A percentile compares a stretch with the other conserved stretches of the same genome.
phyloP scores from a whole-genome alignment of 2,329 filamentous ascomycete species.

The Juglanconis juglandina region DNA sequence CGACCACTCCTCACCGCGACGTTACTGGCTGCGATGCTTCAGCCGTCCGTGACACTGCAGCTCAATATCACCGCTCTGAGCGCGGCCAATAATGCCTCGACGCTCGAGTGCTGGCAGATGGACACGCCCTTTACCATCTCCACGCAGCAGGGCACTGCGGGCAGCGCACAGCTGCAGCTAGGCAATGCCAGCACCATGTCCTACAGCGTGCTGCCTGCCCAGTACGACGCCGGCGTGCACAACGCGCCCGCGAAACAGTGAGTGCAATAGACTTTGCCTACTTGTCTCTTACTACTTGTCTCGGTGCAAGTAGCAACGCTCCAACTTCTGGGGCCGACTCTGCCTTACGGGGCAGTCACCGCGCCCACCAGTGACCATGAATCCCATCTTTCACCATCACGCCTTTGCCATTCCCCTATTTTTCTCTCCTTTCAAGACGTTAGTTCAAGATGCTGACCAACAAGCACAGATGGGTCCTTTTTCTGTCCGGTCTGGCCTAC shows the following conservation, averaged over 20 bases:
- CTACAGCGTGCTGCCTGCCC: constrained; percentile 34
- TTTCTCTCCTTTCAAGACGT: no score
- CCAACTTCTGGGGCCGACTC: no score
- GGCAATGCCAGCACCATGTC: constrained; percentile 31
- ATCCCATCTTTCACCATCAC: no score
- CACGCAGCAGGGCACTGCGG: constrained; percentile 29
- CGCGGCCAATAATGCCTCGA: constrained; percentile 34
- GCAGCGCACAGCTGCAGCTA: constrained; percentile 29
- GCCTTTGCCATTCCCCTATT: no score
- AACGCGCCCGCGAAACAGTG: constrained; percentile 41
- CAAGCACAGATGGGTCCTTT: constrained; percentile 30
- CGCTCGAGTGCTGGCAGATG: constrained; percentile 45
- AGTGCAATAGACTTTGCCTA: constrained; percentile 15
- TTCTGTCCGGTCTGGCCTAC: constrained; percentile 37
- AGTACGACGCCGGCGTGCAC: constrained; percentile 37
- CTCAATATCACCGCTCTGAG: constrained; percentile 42
- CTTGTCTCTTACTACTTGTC: no score
- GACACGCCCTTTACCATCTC: constrained; percentile 30
- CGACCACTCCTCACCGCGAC: background rate
- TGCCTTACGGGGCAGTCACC: no score
- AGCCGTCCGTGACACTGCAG: background rate
- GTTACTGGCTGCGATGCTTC: background rate
- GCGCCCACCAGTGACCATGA: no score
- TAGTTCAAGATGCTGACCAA: no score
- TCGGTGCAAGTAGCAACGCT: no score